Percentiles rank a stretch among this genome's conserved stretches.
Conservation (phyloP, 179 eudicot genomes). For the Patellifolia procumbens region DNA sequence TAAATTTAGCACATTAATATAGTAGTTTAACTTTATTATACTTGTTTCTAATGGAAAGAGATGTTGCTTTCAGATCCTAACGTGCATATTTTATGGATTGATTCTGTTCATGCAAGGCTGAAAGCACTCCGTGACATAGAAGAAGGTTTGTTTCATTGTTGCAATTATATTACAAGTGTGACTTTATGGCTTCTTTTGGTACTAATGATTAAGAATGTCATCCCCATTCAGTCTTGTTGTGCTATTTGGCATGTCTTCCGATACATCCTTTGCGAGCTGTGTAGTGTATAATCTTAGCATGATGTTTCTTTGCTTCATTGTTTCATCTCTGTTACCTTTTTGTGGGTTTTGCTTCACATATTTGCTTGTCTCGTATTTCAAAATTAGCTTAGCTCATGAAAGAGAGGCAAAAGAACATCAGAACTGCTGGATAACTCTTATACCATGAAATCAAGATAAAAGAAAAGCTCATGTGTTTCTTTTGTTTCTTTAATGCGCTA, state of each 20-base stretch:
- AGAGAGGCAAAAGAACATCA: too few relatives aligned
- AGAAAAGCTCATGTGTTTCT: too few relatives aligned
- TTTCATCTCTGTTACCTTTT: too few relatives aligned
- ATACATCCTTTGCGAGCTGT: too few relatives aligned
- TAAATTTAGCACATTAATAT: neutral
- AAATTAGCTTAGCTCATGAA: too few relatives aligned
- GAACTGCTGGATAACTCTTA: too few relatives aligned
- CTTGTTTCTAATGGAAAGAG: conserved; percentile 12
- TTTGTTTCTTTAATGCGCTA: too few relatives aligned
- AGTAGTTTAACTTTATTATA: neutral
- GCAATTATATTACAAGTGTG: neutral
- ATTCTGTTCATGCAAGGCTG: conserved; percentile 69
- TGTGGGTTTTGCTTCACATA: too few relatives aligned
- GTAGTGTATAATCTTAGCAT: too few relatives aligned
- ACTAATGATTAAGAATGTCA: neutral
- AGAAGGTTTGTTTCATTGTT: conserved; percentile 54
- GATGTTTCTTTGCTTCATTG: too few relatives aligned
- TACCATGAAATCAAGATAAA: too few relatives aligned
- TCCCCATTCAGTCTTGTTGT: neutral
- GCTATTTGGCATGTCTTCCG: neutral
- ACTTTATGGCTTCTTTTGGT: neutral
- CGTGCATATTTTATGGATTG: conserved; percentile 83
- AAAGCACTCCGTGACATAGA: conserved; percentile 80
- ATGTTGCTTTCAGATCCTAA: conserved; percentile 73
- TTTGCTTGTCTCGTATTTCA: too few relatives aligned